Evolutionary conservation across 2,329 filamentous ascomycete genomes (phyloP), one percentile per base, ranked within the genome.

Genomic region (Calonectria multiphialidica): DNA sequence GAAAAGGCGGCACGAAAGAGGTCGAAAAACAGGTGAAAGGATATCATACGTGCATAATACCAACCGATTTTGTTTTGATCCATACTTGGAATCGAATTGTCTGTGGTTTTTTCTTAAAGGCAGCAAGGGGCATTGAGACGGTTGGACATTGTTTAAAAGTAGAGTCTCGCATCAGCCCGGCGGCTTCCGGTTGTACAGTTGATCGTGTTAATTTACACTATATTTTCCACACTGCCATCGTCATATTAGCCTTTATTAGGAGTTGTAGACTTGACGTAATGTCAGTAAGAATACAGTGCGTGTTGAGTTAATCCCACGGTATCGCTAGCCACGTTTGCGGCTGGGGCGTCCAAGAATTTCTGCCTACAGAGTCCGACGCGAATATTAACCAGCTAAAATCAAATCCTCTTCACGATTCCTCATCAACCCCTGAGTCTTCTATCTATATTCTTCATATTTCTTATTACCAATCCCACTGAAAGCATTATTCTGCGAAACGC

Each of bases 1-100:
- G 95, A 97, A 88, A 97, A 92, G 88, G 89, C 90, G 82, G 88
- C 88, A 82, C 90, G 95, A 83, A 95, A 95, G 84, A 88, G 89
- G 82, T 89, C 90, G 66, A 91, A 88, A 82, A 90, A 83, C 74
- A 82, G 81, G 78, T 83, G 80, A 76, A 78, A 61, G 68, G 71
- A 30, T 61, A 68, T 49, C 47, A 50, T 49, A 66, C 50, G 64
- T 47, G 66, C 74, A 77, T 67, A 72, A 77, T 79, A 76, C 72
- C 76, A 80, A 72, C 16, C 62, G 69, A 47, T 33, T 64, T 71
- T 47, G 47, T 55, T 57, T 50, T 16, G 25, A 3, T 66, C 42
- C 16, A 37, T 5, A 53, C 50, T 15, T 55, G 23, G 23, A 16
- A 50, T 33, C 33, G 35, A 59, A 37, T 40, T 59, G 15, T 59